phyloP scores from a whole-genome alignment of 257 asterid genomes.

The Gardenia jasminoides region DNA sequence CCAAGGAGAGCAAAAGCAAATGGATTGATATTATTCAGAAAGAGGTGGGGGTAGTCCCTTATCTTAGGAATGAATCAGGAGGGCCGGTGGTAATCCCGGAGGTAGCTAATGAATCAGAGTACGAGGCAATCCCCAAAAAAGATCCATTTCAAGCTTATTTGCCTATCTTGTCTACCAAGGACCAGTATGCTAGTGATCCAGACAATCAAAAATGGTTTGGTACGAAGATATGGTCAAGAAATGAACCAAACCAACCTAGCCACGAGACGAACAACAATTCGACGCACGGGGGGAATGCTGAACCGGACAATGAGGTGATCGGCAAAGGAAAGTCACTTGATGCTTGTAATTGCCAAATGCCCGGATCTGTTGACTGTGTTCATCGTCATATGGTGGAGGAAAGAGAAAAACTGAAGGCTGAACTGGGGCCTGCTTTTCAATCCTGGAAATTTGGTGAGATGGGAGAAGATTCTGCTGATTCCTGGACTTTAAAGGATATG shows the following conservation, averaged over 20 bases:
- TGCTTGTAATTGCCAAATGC: slow-evolving; percentile 14
- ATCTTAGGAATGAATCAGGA: too few species aligned
- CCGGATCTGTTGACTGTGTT: slow-evolving; percentile 25
- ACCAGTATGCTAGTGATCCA: not conserved
- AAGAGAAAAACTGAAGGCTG: slow-evolving; percentile 20
- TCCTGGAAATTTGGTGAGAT: slow-evolving; percentile 28
- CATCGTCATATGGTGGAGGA: slow-evolving; percentile 20
- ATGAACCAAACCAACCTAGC: not conserved
- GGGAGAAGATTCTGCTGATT: slow-evolving; percentile 25
- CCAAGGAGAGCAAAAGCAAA: not conserved
- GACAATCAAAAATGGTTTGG: slow-evolving; percentile 27
- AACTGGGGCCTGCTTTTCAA: slow-evolving; percentile 26
- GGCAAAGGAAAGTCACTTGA: not conserved
- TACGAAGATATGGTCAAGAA: slow-evolving; percentile 15
- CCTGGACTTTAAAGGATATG: slow-evolving; percentile 27
- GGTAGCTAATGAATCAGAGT: too few species aligned
- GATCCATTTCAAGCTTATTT: slow-evolving; percentile 30
- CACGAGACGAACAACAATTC: not conserved
- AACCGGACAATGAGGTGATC: not conserved
- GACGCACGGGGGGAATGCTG: not conserved
- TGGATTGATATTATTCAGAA: too few species aligned
- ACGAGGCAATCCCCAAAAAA: slow-evolving; percentile 19
- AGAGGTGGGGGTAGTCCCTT: too few species aligned
- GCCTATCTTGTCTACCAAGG: slow-evolving; percentile 12
- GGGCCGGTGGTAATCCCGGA: too few species aligned